A percentile compares a stretch with the other conserved stretches of the same genome.
Evolutionary conservation across 305 asterid species (phyloP).

Genomic region (Solanum hybrid): DNA sequence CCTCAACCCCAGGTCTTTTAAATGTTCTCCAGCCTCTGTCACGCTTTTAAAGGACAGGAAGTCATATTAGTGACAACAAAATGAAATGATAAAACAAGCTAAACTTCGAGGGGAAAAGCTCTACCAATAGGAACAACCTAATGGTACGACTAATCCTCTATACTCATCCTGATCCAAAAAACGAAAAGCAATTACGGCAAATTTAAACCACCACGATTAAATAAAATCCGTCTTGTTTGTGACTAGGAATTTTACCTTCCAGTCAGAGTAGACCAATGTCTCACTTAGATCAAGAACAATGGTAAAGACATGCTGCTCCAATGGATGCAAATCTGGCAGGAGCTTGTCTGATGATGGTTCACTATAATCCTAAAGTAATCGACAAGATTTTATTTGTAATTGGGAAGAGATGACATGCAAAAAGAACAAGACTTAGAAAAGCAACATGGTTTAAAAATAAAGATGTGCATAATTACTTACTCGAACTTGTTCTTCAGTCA

Average conservation of each 20-base stretch:
- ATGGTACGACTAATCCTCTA: not conserved
- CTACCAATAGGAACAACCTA: not conserved
- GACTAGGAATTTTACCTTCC: conserved; percentile 46
- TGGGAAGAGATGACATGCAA: not conserved
- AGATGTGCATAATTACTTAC: conserved; percentile 31
- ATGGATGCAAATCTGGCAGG: conserved; percentile 80
- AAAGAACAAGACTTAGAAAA: not conserved
- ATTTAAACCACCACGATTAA: not conserved
- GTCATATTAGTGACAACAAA: not conserved
- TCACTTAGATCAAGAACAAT: conserved; percentile 84
- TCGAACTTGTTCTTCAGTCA: conserved; percentile 73
- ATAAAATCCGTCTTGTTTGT: not conserved
- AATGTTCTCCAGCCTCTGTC: conserved; percentile 93
- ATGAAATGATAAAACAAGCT: not conserved
- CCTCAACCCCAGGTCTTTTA: conserved; percentile 93
- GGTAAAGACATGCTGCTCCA: conserved; percentile 75
- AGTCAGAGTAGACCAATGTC: conserved; percentile 68
- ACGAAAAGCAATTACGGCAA: not conserved
- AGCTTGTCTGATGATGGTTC: conserved; percentile 91
- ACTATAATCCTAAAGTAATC: conserved; percentile 50
- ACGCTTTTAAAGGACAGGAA: conserved; percentile 36
- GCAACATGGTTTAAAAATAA: not conserved
- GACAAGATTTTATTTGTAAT: conserved; percentile 4
- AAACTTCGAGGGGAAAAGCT: not conserved
- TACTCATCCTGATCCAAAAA: not conserved